These are phyloP conservation scores for Aplosporella prunicola DNA, from an alignment of 2,329 filamentous ascomycete species.

Conservation along the genomic window DNA sequence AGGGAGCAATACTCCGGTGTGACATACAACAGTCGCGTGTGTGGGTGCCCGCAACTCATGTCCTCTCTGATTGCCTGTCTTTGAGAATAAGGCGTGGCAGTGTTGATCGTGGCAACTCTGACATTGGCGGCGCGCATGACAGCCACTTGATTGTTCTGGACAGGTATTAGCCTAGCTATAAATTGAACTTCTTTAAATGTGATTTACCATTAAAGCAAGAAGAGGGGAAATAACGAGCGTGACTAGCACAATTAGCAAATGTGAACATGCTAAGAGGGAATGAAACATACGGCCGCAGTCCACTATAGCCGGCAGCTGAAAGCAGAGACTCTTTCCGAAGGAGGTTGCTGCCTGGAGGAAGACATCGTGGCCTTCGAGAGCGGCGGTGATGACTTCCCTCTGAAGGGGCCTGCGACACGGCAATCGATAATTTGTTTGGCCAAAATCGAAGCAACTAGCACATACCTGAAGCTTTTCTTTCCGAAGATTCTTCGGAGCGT, in stretches of 20 bases:
- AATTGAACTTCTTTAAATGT: neutral
- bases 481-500: conserved; percentile 64
- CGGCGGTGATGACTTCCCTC: conserved; percentile 76
- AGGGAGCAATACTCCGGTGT: conserved; percentile 82
- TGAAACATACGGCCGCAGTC: conserved; percentile 65
- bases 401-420: conserved; percentile 58
- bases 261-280: neutral
- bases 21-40: conserved; percentile 77
- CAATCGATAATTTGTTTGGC: neutral
- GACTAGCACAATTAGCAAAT: conserved; percentile 41
- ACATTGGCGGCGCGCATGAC: conserved; percentile 66
- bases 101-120: conserved; percentile 77
- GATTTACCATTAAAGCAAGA: conserved; percentile 70
- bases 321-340: conserved; percentile 90
- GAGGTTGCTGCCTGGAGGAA: conserved; percentile 86
- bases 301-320: conserved; percentile 81
- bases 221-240: conserved; percentile 86
- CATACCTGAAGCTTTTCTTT: conserved; percentile 61
- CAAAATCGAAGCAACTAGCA: conserved; percentile 10
- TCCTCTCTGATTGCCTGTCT: conserved; percentile 65
- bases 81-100: conserved; percentile 59
- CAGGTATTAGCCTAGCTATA: conserved; percentile 10
- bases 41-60: conserved; percentile 77
- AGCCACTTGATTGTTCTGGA: conserved; percentile 81
- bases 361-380: conserved; percentile 76